Evolutionary conservation across 2,329 filamentous ascomycete species (phyloP).

Genomic region (Cercospora sp.): DNA sequence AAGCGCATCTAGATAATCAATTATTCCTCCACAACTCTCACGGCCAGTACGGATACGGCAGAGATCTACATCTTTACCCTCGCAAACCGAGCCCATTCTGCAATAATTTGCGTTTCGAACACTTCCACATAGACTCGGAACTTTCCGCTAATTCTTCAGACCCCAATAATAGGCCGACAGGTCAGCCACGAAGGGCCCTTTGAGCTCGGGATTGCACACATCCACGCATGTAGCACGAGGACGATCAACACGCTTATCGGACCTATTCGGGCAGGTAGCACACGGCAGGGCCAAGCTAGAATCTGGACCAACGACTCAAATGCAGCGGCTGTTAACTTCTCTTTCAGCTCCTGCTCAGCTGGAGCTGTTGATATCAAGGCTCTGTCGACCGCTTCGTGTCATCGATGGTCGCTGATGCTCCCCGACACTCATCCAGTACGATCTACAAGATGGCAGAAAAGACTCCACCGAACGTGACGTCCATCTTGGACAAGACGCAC

Average conservation of each 20-base stretch:
- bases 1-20: neutral
- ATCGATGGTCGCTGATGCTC: neutral
- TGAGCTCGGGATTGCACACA: neutral
- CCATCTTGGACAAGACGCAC: conserved; percentile 23
- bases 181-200: neutral
- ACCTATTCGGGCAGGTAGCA: neutral
- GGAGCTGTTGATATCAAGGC: neutral
- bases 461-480: conserved; percentile 19
- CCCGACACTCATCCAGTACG: neutral
- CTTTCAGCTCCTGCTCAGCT: neutral
- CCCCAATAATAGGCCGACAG: neutral
- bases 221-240: neutral
- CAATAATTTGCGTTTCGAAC: neutral
- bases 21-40: neutral
- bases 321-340: neutral
- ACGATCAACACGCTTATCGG: neutral
- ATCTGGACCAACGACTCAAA: neutral
- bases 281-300: neutral
- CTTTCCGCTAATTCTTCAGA: neutral
- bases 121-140: neutral
- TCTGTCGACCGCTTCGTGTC: neutral
- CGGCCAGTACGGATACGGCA: neutral
- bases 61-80: neutral
- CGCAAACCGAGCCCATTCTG: neutral
- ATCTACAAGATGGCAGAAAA: neutral